Evolutionary conservation across 306 rosid species (phyloP), one percentile per base, ranked within the genome.

Genomic region (Carpinus fangiana): DNA sequence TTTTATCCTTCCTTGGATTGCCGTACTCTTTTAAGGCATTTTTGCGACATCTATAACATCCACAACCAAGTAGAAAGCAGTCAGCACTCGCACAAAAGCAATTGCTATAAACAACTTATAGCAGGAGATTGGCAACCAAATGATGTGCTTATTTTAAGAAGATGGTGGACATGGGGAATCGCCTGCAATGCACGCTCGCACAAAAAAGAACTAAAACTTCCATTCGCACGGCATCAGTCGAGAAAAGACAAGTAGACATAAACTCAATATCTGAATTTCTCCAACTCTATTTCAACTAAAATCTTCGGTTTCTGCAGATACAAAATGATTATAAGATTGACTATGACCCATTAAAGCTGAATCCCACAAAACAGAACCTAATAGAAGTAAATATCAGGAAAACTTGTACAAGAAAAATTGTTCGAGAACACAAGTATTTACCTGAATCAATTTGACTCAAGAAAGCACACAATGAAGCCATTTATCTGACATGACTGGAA

Each of bases 401-500:
- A 7, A 5, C 45, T 66, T 66, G 50, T 18, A 38, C 2, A 66
- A 66, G 26, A 66, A 48, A 64, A 66, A 17, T 66, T 66, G 51
- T 66, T 18, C 14, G 13, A 38, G 70, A 46, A 60, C 60, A 70
- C 31, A 14, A 47, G 12, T 10, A 55, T 60, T 52, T 26, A n/a
- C 57, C 73, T 23, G n/a, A 12, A 20, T 31, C 18, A 11, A 34
- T 47, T 56, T 36, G 66, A 34, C n/a, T 16, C 20, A 26, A 8
- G 23, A 57, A n/a, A 38, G 65, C 55, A 61, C 16, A 5, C 13
- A 1, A 4, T 4, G 21, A 75, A 74, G 72, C 36, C 23, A 65
- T 41, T 75, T 60, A 72, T 85, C 80, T 68, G 80, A 71, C 69
- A 31, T 72, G 79, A 74, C 8, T 59, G 55, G 73, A 78, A 80